Percentiles rank a stretch among this genome's conserved stretches.
Conservation (phyloP, 2,329 filamentous ascomycete genomes). For the Botryotinia calthae region DNA sequence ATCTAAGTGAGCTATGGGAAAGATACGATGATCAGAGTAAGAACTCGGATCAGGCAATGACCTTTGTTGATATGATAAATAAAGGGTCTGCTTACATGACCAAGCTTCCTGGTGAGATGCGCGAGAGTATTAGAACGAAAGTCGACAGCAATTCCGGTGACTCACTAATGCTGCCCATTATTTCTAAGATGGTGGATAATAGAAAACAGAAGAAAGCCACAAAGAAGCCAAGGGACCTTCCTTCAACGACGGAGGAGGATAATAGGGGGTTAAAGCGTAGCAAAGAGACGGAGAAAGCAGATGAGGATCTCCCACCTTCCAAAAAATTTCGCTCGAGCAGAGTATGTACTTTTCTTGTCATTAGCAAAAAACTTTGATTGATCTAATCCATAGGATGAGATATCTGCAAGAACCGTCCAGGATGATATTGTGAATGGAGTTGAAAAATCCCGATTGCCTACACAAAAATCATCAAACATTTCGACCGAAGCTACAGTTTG, state of each 20-base stretch:
- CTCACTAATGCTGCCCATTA: not conserved
- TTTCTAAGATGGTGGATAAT: not conserved
- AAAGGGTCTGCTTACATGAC: conserved; percentile 11
- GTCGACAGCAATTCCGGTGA: not conserved
- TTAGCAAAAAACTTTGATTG: not conserved
- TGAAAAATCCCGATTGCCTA: not conserved
- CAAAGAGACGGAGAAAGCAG: not conserved
- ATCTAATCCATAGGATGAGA: not conserved
- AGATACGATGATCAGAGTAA: not conserved
- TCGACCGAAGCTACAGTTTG: not conserved
- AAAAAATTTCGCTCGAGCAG: not conserved
- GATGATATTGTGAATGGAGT: too few species aligned
- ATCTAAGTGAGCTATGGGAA: not conserved
- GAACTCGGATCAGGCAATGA: not conserved
- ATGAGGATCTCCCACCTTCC: not conserved
- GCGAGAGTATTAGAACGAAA: not conserved
- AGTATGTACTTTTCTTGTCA: not conserved
- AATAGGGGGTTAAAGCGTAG: not conserved
- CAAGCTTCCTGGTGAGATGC: not conserved
- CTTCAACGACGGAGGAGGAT: not conserved
- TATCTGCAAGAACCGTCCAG: not conserved
- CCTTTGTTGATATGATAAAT: not conserved
- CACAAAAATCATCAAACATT: not conserved
- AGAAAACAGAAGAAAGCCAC: not conserved
- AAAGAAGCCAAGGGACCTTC: not conserved